Evolutionary conservation across 1,139 yeast genomes (phyloP), one percentile per base, ranked within the genome.

Genomic region (Yamadazyma sp.): DNA sequence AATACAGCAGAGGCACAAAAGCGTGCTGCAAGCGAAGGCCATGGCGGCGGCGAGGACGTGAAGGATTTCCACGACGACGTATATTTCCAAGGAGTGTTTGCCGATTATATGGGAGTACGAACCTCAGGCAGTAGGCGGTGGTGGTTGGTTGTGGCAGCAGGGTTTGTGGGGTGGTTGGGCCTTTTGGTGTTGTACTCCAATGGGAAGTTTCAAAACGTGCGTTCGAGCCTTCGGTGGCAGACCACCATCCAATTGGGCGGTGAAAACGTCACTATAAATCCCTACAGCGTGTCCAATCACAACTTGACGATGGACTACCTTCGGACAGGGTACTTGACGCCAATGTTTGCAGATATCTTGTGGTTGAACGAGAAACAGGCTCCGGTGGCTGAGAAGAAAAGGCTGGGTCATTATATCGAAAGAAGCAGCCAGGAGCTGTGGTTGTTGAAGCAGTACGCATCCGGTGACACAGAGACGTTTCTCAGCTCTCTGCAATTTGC

Each of bases 361-460:
- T 70, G 75, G 75, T 49, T 72, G 14, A 41, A 45, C 20, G 45
- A 51, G 20, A 36, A 44, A 3, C 77, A 72, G 41, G 64, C 59
- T 38, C 74, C 74, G 3, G 33, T 41, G 15, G 36, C 41, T 5
- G 47, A 46, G 4, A 61, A 63, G 6, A 73, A 73, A 1, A 65
- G 46, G 46, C 68, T 61, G 39, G 75, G 74, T 1, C 68, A 48
- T 47, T 71, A 63, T 42, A 35, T 67, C 34, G 53, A 65, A 0
- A 44, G 52, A 22, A 56, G 50, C 1, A 47, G 67, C 2, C 15
- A 65, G 58, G 43, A 20, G 6, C 7, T 17, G 9, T 25, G 17
- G n/a, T 17, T 25, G 15, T 17, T 33, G 15, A 33, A 33, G 22
- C 43, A 59, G 2, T 49, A 56, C 31, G 42, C 17, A n/a, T 16